Evolutionary conservation across 352 stramenopile genomes (phyloP).

Genomic region (Thalassiosira hispida): DNA sequence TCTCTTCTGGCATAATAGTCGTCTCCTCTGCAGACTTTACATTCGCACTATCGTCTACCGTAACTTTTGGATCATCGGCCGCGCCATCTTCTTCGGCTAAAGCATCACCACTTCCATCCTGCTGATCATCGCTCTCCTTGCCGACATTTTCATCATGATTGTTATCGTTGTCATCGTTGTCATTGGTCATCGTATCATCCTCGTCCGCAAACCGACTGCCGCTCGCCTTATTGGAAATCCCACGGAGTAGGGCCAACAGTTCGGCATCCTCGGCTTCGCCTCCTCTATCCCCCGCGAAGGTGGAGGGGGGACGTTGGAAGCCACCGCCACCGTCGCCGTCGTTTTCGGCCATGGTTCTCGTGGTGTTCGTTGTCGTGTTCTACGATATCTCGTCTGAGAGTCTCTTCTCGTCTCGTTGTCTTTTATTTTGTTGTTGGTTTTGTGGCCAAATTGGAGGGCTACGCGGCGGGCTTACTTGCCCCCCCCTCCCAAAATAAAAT

Average conservation of each 20-base stretch:
- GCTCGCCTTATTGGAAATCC: conserved; percentile 48
- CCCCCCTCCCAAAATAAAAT: no score
- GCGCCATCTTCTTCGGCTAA: no score
- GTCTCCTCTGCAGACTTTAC: no score
- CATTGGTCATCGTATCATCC: conserved; percentile 22
- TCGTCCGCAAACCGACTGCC: conserved; percentile 61
- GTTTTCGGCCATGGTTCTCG: conserved; percentile 1
- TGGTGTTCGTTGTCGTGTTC: no score
- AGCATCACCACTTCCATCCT: background rate
- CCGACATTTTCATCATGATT: background rate
- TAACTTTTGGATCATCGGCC: no score
- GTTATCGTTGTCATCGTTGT: background rate
- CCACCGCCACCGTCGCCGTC: background rate
- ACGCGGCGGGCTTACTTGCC: no score
- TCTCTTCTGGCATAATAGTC: background rate
- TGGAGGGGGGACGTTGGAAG: conserved; percentile 30
- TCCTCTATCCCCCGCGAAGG: conserved; percentile 65
- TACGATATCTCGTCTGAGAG: no score
- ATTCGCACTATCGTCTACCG: no score
- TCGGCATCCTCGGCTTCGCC: conserved; percentile 69
- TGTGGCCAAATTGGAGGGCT: no score
- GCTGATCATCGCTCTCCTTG: background rate
- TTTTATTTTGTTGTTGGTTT: no score
- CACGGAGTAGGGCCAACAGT: conserved; percentile 63
- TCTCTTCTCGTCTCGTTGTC: no score